Percentiles rank a stretch among this genome's conserved stretches.
Evolutionary conservation across 805 yeast genomes (phyloP).

Genomic region (Cyberlindnera maclurae): DNA sequence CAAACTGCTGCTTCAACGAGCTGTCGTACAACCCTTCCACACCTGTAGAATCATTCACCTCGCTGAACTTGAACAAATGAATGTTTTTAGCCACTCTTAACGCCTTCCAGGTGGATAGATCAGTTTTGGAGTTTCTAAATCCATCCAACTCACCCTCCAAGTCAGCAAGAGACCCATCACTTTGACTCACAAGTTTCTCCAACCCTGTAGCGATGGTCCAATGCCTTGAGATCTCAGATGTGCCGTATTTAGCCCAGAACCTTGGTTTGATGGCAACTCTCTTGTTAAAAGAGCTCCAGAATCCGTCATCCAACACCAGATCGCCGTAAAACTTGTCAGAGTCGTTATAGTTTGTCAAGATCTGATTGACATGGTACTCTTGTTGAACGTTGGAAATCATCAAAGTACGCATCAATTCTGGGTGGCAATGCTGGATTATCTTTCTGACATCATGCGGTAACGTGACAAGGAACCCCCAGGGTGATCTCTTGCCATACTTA

Average conservation of each 20-base stretch:
- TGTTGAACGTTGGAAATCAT: conserved; percentile 4
- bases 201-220: conserved; percentile 38
- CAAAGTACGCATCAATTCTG: background rate
- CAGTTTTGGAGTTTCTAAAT: conserved; percentile 3
- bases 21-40: conserved; percentile 32
- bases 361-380: conserved; percentile 4
- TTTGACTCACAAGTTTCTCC: conserved; percentile 19
- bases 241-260: conserved; percentile 21
- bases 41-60: conserved; percentile 30
- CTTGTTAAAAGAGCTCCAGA: conserved; percentile 2
- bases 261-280: conserved; percentile 7
- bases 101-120: conserved; percentile 34
- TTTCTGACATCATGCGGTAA: background rate
- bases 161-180: conserved; percentile 3
- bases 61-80: conserved; percentile 29
- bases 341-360: conserved; percentile 6
- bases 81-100: conserved; percentile 33
- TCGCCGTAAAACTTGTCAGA: conserved; percentile 2
- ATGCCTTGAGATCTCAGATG: conserved; percentile 22
- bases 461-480: background rate
- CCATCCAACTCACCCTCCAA: conserved; percentile 1
- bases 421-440: conserved; percentile 1
- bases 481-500: background rate
- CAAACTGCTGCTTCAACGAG: conserved; percentile 13
- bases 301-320: conserved; percentile 5